Base-by-base conservation (phyloP, 768 basidiomycete species). In the Tulasnella sp. region DNA sequence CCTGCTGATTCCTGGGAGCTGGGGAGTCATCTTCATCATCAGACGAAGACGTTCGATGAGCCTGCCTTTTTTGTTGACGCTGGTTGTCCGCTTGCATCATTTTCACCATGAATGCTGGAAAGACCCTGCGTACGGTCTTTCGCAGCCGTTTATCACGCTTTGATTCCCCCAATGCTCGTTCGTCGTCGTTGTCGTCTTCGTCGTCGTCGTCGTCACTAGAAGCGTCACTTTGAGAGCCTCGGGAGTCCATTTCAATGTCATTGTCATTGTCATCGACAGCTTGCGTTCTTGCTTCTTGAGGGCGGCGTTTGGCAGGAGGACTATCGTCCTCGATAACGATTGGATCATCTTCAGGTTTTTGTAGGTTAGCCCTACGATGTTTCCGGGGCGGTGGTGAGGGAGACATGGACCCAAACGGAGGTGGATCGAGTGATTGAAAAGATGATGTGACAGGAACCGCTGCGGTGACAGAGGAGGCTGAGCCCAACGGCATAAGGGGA, bases 21-120 rank as follows among this genome's bases (percentile, higher is more conserved):
- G 61, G 24, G 27, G 21, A 60, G 21, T 34, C 34, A 19, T 42
- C 29, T 13, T 62, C 52, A 29, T 32, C 53, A 27, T 53, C 48
- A n/a, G 48, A 44, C 23, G 50, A 21, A 56, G 11, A 42, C n/a
- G 4, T 11, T 21, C 41, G 41, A 58, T 58, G 41, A 65, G 50
- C 63, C 53, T 49, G 58, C 42, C 2, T 58, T 67, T 43, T 67
- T 75, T 68, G 15, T 74, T 67, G 50, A 80, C 68, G 50, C 41
- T 15, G 50, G 63, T 53, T 49, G 58, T 44, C 3, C 58, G 67
- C 43, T 67, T 63, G 56, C 65, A 71, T 58, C 56, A 75, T 68
- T 15, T 74, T 67, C 48, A 80, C 68, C 77, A 84, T 78, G 51
- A 75, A 75, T 10, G 73, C 73, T 3, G 83, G 83, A 72, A 82